Percentiles rank a stretch among this genome's conserved stretches.
Evolutionary conservation across 139 green algal genomes (phyloP).

Genomic region (Chlamydomonas eustigma): DNA sequence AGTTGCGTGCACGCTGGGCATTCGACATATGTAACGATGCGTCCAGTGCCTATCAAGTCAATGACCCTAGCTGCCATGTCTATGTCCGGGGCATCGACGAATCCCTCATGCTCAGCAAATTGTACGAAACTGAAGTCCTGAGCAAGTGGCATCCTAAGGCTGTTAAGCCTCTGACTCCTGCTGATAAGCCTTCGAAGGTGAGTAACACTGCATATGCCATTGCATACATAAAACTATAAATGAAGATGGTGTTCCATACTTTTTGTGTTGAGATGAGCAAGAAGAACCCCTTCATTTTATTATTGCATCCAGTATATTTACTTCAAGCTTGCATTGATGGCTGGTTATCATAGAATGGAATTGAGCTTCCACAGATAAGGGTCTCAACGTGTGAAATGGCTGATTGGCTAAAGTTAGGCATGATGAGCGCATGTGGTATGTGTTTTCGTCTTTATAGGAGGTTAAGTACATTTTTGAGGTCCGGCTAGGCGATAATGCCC

Average conservation of each 20-base stretch:
- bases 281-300: too few species aligned
- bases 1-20: conserved; percentile 41
- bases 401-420: too few species aligned
- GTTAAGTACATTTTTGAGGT: conserved; percentile 14
- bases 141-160: conserved; percentile 1
- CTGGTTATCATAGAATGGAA: too few species aligned
- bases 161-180: background rate
- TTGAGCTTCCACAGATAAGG: too few species aligned
- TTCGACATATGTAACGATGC: conserved; percentile 41
- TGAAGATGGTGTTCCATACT: too few species aligned
- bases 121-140: conserved; percentile 7
- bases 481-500: conserved; percentile 16
- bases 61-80: conserved; percentile 3
- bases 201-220: too few species aligned
- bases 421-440: background rate
- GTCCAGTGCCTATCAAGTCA: conserved; percentile 3
- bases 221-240: too few species aligned
- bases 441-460: conserved; percentile 1
- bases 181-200: background rate
- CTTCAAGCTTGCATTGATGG: too few species aligned
- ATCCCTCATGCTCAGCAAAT: conserved; percentile 15
- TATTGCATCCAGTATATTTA: too few species aligned
- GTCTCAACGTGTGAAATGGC: too few species aligned
- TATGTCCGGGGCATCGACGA: conserved; percentile 20
- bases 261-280: too few species aligned